These are phyloP conservation scores for Podila minutissima DNA, from an alignment of 192 early-diverging fungal species.

Conservation along the genomic window DNA sequence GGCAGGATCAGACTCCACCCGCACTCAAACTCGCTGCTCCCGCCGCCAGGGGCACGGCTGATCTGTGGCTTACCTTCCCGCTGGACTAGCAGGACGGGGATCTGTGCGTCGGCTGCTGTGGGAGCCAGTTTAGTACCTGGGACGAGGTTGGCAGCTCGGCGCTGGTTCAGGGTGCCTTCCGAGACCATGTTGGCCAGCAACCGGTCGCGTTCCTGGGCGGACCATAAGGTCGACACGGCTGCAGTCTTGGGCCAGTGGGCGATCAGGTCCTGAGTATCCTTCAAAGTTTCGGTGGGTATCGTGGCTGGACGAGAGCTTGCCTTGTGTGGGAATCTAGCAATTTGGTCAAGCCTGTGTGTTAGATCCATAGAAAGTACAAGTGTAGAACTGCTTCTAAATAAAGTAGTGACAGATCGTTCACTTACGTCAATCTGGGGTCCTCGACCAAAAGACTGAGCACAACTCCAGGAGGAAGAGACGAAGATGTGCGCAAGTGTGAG, in stretches of 20 bases:
- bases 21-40: slow-evolving; percentile 60
- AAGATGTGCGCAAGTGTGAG: slow-evolving; percentile 65
- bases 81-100: slow-evolving; percentile 88
- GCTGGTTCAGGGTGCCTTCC: slow-evolving; percentile 35
- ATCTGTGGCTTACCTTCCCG: slow-evolving; percentile 58
- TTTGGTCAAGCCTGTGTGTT: too few relatives aligned
- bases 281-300: slow-evolving; percentile 43
- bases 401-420: background rate
- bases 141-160: slow-evolving; percentile 65
- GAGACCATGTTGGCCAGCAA: slow-evolving; percentile 39
- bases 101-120: slow-evolving; percentile 62
- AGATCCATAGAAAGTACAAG: too few relatives aligned
- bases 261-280: slow-evolving; percentile 53
- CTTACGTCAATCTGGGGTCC: slow-evolving; percentile 86
- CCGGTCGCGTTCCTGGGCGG: slow-evolving; percentile 51
- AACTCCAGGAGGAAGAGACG: slow-evolving; percentile 81
- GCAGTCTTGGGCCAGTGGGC: slow-evolving; percentile 67
- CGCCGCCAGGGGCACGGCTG: slow-evolving; percentile 22
- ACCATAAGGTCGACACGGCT: slow-evolving; percentile 67
- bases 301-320: slow-evolving; percentile 40
- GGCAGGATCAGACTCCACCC: slow-evolving; percentile 90
- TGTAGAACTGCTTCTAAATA: too few relatives aligned
- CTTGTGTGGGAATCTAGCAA: slow-evolving; percentile 65
- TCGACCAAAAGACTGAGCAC: slow-evolving; percentile 82
- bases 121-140: slow-evolving; percentile 76